Percentiles rank a stretch among this genome's conserved stretches.
These are phyloP conservation scores for Colletotrichum sp. DNA, from an alignment of 2,329 filamentous ascomycete genomes.

Conservation along the genomic window DNA sequence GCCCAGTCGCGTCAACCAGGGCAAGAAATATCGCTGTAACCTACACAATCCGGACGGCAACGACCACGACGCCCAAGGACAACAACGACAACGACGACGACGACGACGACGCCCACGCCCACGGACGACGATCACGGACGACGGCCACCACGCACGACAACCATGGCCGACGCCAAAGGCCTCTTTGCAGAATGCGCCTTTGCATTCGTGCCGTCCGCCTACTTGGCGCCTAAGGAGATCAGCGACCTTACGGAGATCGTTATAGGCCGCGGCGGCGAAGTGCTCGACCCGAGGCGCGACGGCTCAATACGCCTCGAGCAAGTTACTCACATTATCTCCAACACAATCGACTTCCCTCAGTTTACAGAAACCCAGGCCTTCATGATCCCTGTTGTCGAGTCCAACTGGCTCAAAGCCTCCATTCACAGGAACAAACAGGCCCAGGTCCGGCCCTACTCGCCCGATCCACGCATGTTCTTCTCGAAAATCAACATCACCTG, in stretches of 20 bases:
- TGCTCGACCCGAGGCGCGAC: slow-evolving; percentile 52
- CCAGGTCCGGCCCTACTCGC: slow-evolving; percentile 84
- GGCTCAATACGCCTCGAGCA: slow-evolving; percentile 52
- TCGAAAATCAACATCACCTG: slow-evolving; percentile 83
- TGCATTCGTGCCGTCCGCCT: slow-evolving; percentile 49
- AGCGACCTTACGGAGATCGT: slow-evolving; percentile 48
- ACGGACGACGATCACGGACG: neutral
- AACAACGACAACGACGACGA: neutral
- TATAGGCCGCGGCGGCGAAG: slow-evolving; percentile 53
- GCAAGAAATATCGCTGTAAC: neutral
- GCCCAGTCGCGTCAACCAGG: neutral
- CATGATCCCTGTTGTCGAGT: slow-evolving; percentile 84
- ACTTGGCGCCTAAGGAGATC: slow-evolving; percentile 44
- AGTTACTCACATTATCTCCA: slow-evolving; percentile 65
- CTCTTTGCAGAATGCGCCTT: slow-evolving; percentile 48
- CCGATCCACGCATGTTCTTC: slow-evolving; percentile 90
- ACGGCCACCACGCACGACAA: neutral
- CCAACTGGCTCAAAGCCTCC: slow-evolving; percentile 78
- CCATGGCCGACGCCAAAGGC: slow-evolving; percentile 30
- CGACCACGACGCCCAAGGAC: neutral
- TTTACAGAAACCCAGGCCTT: slow-evolving; percentile 76
- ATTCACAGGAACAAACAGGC: slow-evolving; percentile 72
- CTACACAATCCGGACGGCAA: neutral
- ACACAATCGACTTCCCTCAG: slow-evolving; percentile 89
- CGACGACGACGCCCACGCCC: neutral